Evolutionary conservation across 805 yeast genomes (phyloP), one percentile per base, ranked within the genome.

Genomic region (Pichia eremophila): DNA sequence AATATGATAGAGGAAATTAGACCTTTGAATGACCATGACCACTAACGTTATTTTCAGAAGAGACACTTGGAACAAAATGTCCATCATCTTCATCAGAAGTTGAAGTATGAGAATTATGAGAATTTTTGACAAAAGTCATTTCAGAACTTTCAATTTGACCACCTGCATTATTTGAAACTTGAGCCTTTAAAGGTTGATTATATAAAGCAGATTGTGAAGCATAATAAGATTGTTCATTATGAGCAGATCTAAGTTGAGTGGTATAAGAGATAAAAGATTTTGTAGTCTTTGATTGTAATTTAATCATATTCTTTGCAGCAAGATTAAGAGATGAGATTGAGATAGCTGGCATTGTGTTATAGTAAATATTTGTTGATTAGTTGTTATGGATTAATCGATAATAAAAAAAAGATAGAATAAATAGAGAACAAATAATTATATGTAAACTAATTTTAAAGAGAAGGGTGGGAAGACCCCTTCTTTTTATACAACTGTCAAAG

Each of bases 51-150:
- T 54, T 59, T 15, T 56, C 54, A 17, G 60, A 53, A 6, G 62
- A 59, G 9, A 66, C 67, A 18, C 46, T 52, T 27, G 70, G 70
- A 46, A 63, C 62, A 49, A 66, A 66, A 11, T 55, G 51, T 11
- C 48, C 44, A 25, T 56, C 57, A 14, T 53, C 48, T 14, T 55
- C 52, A 12, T 47, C 47, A 3, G 49, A 40, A 9, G 35, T 38
- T 1, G 43, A 43, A 4, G 43, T 28, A 8, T 46, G 38, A 12
- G 50, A 48, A 37, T 32, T 34, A 15, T 28, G 31, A 27, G 58
- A 54, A 46, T 58, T 60, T 47, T 62, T 57, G 42, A 62, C 61
- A 46, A 49, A 55, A 8, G 61, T 59, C 64, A 57, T 43, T 36
- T 32, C 41, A 19, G 61, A 54, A 44, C 58, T 61, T 50, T 62